Evolutionary conservation across 2,329 filamentous ascomycete genomes (phyloP).

Genomic region (Myriosclerotinia curreyana): DNA sequence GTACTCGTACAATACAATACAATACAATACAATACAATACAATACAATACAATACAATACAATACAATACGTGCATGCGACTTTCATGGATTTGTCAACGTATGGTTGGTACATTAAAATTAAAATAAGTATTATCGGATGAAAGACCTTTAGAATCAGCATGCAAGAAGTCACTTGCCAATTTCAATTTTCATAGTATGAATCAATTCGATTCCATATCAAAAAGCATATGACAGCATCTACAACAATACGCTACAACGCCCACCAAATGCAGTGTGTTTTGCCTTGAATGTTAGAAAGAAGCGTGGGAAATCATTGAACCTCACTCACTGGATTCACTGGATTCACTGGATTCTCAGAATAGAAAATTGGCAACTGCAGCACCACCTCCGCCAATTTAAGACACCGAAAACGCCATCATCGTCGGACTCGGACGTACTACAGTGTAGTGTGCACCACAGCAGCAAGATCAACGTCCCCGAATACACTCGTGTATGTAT

Average conservation of each 20-base stretch:
- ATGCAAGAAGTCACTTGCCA: slow-evolving; percentile 23
- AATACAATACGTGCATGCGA: slow-evolving; percentile 14
- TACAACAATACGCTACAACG: background rate
- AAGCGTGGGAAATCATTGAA: slow-evolving; percentile 4
- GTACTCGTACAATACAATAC: background rate
- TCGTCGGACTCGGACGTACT: slow-evolving; percentile 11
- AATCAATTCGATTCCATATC: slow-evolving; percentile 15
- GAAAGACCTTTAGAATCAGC: slow-evolving; percentile 12
- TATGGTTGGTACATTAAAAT: background rate
- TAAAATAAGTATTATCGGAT: slow-evolving; percentile 12
- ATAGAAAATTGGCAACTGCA: slow-evolving; percentile 12
- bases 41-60: background rate
- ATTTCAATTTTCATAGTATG: slow-evolving; percentile 1
- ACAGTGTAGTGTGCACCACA: slow-evolving; percentile 7
- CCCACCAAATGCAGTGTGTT: background rate
- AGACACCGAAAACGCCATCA: slow-evolving; percentile 21
- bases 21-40: background rate
- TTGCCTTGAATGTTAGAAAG: background rate
- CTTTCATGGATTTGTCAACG: slow-evolving; percentile 1
- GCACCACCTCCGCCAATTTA: slow-evolving; percentile 7
- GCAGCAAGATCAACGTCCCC: slow-evolving; percentile 22
- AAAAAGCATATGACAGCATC: background rate
- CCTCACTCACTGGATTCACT: background rate
- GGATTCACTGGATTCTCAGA: background rate
- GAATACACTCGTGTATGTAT: slow-evolving; percentile 11